Evolutionary conservation across 441 rosid species (phyloP).

Genomic region (Jatropha podagrica): DNA sequence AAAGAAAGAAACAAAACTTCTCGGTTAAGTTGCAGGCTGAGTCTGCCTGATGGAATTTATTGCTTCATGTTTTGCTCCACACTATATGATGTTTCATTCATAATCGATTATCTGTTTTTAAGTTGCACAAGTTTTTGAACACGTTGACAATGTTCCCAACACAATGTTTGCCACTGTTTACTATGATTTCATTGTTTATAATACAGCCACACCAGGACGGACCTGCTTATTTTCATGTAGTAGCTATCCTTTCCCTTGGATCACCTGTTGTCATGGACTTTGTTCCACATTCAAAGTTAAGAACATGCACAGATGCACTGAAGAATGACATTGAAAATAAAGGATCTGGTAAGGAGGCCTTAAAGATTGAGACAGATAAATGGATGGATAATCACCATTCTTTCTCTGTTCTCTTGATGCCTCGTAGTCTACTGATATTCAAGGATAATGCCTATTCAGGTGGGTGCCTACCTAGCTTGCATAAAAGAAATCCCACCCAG

Average conservation of each 20-base stretch:
- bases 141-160: not conserved
- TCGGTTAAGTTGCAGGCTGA: not conserved
- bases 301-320: conserved; percentile 21
- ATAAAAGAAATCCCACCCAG: not conserved
- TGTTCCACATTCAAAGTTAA: conserved; percentile 63
- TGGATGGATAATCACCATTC: conserved; percentile 40
- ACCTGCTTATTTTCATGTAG: conserved; percentile 88
- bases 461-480: conserved; percentile 20
- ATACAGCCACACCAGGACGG: conserved; percentile 95
- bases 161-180: not conserved
- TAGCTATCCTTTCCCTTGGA: conserved; percentile 80
- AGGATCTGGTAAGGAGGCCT: conserved; percentile 22
- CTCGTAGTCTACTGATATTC: conserved; percentile 79
- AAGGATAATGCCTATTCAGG: conserved; percentile 75
- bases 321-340: conserved; percentile 15
- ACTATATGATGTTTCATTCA: not conserved
- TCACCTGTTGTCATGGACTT: conserved; percentile 87
- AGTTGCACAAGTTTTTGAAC: too few relatives aligned
- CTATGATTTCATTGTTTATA: conserved; percentile 24
- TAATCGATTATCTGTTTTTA: not conserved
- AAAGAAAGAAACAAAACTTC: too few relatives aligned
- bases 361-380: conserved; percentile 27
- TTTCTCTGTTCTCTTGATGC: conserved; percentile 69
- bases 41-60: not conserved
- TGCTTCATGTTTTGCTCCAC: not conserved